phyloP scores from a whole-genome alignment of 2,329 filamentous ascomycete genomes.

The Pseudogymnoascus pannorum region DNA sequence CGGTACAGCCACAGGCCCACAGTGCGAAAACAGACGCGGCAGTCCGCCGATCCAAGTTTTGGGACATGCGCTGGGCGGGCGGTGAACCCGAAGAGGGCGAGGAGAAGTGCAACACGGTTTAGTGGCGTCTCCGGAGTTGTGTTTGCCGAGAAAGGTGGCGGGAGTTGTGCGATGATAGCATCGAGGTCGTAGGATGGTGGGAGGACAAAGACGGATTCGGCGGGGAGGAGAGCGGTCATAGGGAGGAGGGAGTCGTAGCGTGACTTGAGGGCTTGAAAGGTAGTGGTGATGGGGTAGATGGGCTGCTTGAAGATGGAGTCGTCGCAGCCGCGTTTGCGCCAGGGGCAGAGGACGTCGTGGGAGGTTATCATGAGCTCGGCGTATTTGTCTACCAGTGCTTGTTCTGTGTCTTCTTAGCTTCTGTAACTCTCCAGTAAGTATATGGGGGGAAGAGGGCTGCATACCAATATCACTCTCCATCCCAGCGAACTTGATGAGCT shows the following conservation, averaged over 20 bases:
- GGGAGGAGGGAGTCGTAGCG: constrained; percentile 62
- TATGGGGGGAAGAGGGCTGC: constrained; percentile 18
- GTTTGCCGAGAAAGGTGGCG: constrained; percentile 38
- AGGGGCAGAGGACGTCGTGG: constrained; percentile 76
- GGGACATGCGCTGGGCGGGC: constrained; percentile 32
- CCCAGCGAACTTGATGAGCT: constrained; percentile 41
- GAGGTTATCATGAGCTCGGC: constrained; percentile 62
- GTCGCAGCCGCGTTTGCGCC: constrained; percentile 83
- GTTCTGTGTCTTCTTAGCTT: constrained; percentile 34
- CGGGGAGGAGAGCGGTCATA: constrained; percentile 47
- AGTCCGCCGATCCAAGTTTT: constrained; percentile 44
- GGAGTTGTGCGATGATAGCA: constrained; percentile 42
- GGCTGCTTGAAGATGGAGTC: constrained; percentile 55
- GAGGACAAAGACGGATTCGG: constrained; percentile 26
- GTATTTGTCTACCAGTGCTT: constrained; percentile 71
- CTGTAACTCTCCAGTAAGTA: neutral
- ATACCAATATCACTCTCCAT: constrained; percentile 54
- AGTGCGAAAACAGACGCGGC: constrained; percentile 78
- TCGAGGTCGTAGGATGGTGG: constrained; percentile 47
- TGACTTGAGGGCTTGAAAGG: constrained; percentile 49
- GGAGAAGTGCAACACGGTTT: constrained; percentile 56
- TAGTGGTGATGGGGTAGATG: constrained; percentile 52
- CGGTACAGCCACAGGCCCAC: constrained; percentile 93
- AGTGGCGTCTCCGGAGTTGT: constrained; percentile 24
- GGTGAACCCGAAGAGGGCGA: constrained; percentile 72